A percentile compares a stretch with the other conserved stretches of the same genome.
Conservation (phyloP, 192 early-diverging fungal genomes). For the Geranomyces variabilis region DNA sequence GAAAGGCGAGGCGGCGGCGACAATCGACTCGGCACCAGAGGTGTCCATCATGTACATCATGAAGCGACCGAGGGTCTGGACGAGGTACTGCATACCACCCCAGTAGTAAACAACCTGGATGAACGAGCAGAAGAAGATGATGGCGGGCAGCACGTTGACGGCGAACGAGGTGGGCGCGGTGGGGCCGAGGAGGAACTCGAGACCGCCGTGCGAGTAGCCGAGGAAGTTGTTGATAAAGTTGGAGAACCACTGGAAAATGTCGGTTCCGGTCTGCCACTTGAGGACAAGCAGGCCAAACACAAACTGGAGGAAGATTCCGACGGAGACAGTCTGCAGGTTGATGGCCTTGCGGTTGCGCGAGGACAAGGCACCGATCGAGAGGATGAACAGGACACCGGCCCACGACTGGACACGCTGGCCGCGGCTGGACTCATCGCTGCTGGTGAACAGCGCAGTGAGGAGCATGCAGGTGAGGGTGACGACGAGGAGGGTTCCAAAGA, state of each 20-base stretch:
- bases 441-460: slow-evolving; percentile 57
- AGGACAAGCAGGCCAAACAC: slow-evolving; percentile 79
- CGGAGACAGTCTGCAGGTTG: slow-evolving; percentile 73
- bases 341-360: slow-evolving; percentile 70
- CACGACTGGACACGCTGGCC: slow-evolving; percentile 76
- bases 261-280: slow-evolving; percentile 68
- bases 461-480: slow-evolving; percentile 55
- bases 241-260: slow-evolving; percentile 74
- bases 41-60: slow-evolving; percentile 71
- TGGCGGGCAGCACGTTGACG: slow-evolving; percentile 75
- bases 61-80: slow-evolving; percentile 64
- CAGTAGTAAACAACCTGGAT: slow-evolving; percentile 84
- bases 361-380: slow-evolving; percentile 46
- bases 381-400: slow-evolving; percentile 67
- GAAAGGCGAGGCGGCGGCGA: slow-evolving; percentile 84
- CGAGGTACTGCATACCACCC: slow-evolving; percentile 80
- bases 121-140: slow-evolving; percentile 87
- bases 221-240: slow-evolving; percentile 62
- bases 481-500: slow-evolving; percentile 45
- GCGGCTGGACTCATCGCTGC: slow-evolving; percentile 56
- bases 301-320: slow-evolving; percentile 75
- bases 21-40: slow-evolving; percentile 82
- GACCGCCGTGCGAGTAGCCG: slow-evolving; percentile 67
- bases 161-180: slow-evolving; percentile 58
- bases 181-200: slow-evolving; percentile 70